Evolutionary conservation across 352 stramenopile genomes (phyloP).

Genomic region (Pythium aristosporum): DNA sequence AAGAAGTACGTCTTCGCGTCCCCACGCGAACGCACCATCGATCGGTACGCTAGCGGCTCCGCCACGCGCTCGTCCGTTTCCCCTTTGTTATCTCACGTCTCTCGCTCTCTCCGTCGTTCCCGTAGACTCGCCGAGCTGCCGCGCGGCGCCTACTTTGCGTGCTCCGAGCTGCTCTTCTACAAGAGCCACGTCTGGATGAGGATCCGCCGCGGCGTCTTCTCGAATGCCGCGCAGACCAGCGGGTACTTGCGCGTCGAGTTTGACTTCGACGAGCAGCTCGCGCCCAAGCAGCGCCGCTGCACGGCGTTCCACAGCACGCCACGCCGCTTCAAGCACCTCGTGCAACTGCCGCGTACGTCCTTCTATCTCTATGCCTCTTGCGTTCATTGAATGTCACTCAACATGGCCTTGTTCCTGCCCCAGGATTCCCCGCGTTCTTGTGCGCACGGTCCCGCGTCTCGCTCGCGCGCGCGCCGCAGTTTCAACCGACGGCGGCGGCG

Average conservation of each 20-base stretch:
- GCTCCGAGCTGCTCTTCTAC: constrained; percentile 48
- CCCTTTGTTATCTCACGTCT: neutral
- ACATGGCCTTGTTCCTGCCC: neutral
- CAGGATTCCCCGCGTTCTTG: constrained; percentile 65
- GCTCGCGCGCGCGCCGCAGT: constrained; percentile 52
- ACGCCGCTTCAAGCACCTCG: constrained; percentile 50
- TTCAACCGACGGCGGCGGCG: constrained; percentile 32
- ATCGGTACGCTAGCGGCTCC: constrained; percentile 30
- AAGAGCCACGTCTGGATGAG: constrained; percentile 73
- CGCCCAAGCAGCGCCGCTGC: constrained; percentile 24
- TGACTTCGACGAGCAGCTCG: constrained; percentile 34
- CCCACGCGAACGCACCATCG: constrained; percentile 53
- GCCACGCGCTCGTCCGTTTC: neutral
- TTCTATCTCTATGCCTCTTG: neutral
- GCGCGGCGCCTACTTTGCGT: constrained; percentile 68
- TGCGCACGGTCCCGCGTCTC: constrained; percentile 49
- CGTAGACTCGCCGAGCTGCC: constrained; percentile 51
- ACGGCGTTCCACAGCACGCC: constrained; percentile 22
- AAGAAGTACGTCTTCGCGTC: constrained; percentile 65
- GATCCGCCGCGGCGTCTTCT: constrained; percentile 75
- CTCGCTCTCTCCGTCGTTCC: neutral
- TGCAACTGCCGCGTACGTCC: constrained; percentile 49
- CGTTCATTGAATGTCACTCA: too few species aligned
- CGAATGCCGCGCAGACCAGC: constrained; percentile 57
- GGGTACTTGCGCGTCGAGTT: constrained; percentile 71